Base-by-base conservation (phyloP, 495 filamentous ascomycete genomes). In the Recurvomyces mirabilis region DNA sequence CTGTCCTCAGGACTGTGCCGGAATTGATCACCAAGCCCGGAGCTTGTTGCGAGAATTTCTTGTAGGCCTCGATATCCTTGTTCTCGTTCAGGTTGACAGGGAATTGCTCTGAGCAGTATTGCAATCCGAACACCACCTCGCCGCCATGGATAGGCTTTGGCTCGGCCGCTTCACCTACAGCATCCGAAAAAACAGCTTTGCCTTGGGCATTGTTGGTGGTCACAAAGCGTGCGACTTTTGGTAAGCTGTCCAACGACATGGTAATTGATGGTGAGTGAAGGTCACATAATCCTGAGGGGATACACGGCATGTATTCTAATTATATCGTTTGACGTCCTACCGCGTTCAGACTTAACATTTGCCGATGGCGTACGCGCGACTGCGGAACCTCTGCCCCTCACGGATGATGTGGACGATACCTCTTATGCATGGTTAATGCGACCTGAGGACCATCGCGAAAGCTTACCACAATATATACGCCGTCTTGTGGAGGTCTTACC, bases 1-100 rank as follows among this genome's bases (percentile, higher is more conserved):
- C 77, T 41, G 67, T 68, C n/a, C 78, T 68, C 3, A 72, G 59
- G 1, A 79, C 71, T 1, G 70, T 74, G 14, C 73, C 72, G 43
- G 55, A 56, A 20, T 52, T 52, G 25, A 68, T 58, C 19, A 51
- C 56, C 7, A 73, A 41, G 2, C 55, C 61, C 1, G 60, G 62
- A 34, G 55, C 30, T 5, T 39, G 45, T 7, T 20, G 28, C 18
- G 42, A n/a, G 35, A 43, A 55, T 29, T 23, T 18, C 40, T 49
- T 56, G 37, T 65, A 69, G 1, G 50, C 36, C 0, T 58, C 51
- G 24, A 78, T 46, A 60, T 79, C 76, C 1, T 59, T 58, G 45
- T 77, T 67, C 31, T 43, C 47, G 17, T 37, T 47, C 47, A 60
- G 22, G 17, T 56, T 19, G 12, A 57, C 53, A 0, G 59, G 59